Evolutionary conservation across 2,329 filamentous ascomycete species (phyloP), one percentile per base, ranked within the genome.

Genomic region (Colletotrichum ledebouriae): DNA sequence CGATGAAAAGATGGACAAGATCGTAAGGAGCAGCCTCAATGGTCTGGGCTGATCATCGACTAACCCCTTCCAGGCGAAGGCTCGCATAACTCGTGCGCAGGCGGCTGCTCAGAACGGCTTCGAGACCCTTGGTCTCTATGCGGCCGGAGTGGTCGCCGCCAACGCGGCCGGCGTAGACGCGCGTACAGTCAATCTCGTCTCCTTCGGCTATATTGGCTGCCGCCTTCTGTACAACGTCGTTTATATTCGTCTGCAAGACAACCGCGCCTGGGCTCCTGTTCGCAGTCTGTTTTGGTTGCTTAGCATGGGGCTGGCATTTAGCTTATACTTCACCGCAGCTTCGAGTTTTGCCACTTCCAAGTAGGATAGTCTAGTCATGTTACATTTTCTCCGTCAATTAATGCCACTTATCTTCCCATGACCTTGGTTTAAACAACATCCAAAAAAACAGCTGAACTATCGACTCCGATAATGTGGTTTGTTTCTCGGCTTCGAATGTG

Each of bases 51-150:
- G 46, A 39, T 39, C 10, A 53, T 22, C 17, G 20, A 25, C 46
- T 47, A n/a, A 29, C 57, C 13, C 22, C 22, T 17, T 20, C 29
- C 70, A 87, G 75, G 82, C 80, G 29, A 86, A 90, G 73, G 88
- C 87, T 73, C 82, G 82, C 60, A 79, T 85, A 34, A 75, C 88
- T 47, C 83, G 86, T 57, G 81, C 84, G 33, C 84, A 90, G 73
- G 84, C 85, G 22, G 82, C 84, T 5, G 72, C 77, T 6, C 73
- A 76, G 44, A 85, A 85, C 72, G 80, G 76, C 69, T 78, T 82
- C 70, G 83, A 85, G 75, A 81, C 80, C 3, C 69, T 85, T 11
- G 81, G 80, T 55, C 72, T 83, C 71, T 84, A 78, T 72, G 78
- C 82, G 12, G 78, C 78, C 3, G 79, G 75, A 46, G 77, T 86